Evolutionary conservation across 1,139 yeast genomes (phyloP), one percentile per base, ranked within the genome.

Genomic region (Geotrichum aggregatum): DNA sequence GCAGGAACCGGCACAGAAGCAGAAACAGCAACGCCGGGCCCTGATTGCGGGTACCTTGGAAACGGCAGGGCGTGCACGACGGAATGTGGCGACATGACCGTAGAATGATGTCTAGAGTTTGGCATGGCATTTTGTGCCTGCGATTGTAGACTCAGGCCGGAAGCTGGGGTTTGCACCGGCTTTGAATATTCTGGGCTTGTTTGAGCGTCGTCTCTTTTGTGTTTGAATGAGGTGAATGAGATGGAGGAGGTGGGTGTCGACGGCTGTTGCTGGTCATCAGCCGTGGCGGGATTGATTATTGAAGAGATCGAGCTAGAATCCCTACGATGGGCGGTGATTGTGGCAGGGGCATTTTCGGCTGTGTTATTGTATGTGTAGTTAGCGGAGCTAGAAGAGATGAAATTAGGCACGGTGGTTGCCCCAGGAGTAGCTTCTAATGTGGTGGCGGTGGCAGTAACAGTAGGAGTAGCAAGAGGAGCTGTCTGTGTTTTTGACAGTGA

Each of bases 271-370:
- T 13, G 33, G 8, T 35, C 24, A 28, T 16, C 18, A 10, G 7
- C 26, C 8, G 26, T 10, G 5, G 36, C 4, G 14, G 42, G 39
- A 11, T 14, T 38, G n/a, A 24, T 11, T n/a, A 24, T 31, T 4
- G 43, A 35, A n/a, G 48, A 39, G 8, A 39, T 21, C 26, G 43
- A 39, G 14, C 43, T 39, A 21, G 43, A 39, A 13, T 26, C 43
- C 16, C 43, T 11, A 14, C 22, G 48, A 4, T 22, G 34, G 19
- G 36, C 39, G 28, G 8, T 5, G 28, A 24, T 13, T 22, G 49
- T n/a, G 19, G 43, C 22, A 14, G 26, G 19, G 34, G 24, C 10
- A 22, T 30, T 36, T 18, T 30, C 13, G 7, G 42, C 16, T 16
- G 19, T 16, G n/a, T n/a, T n/a, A 38, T 38, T 26, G 30, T 38